Evolutionary conservation across 202 grass and related monocot genomes (phyloP).

Genomic region (Alloteropsis angusta): DNA sequence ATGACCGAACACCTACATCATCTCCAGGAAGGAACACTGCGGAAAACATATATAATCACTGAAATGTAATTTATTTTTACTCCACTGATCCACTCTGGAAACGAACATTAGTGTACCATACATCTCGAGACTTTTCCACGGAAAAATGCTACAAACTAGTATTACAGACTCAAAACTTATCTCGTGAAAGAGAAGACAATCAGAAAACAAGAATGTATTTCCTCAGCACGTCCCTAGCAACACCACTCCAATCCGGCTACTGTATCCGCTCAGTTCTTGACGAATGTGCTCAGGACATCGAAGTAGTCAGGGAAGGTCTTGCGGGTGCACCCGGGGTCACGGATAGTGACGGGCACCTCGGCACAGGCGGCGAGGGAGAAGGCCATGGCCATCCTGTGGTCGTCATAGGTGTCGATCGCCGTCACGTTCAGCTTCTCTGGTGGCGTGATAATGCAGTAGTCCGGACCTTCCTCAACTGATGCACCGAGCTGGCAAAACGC

Average conservation of each 20-base stretch:
- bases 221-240: constrained; percentile 3
- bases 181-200: constrained; percentile 15
- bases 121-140: not conserved
- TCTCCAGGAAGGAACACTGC: no score
- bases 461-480: constrained; percentile 74
- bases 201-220: not conserved
- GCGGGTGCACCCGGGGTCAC: constrained; percentile 91
- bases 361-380: constrained; percentile 81
- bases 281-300: constrained; percentile 74
- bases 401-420: constrained; percentile 83
- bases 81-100: not conserved
- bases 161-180: constrained; percentile 21
- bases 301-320: constrained; percentile 98
- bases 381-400: constrained; percentile 97
- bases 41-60: no score
- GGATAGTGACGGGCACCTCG: constrained; percentile 72
- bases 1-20: not conserved
- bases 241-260: not conserved
- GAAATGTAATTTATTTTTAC: constrained; percentile 17
- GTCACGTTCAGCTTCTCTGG: constrained; percentile 75
- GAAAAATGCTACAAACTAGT: constrained; percentile 10
- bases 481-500: constrained; percentile 55
- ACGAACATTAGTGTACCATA: not conserved
- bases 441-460: constrained; percentile 93
- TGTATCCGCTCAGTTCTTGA: constrained; percentile 41